Evolutionary conservation across 768 basidiomycete genomes (phyloP).

Genomic region (Lactarius evosmus): DNA sequence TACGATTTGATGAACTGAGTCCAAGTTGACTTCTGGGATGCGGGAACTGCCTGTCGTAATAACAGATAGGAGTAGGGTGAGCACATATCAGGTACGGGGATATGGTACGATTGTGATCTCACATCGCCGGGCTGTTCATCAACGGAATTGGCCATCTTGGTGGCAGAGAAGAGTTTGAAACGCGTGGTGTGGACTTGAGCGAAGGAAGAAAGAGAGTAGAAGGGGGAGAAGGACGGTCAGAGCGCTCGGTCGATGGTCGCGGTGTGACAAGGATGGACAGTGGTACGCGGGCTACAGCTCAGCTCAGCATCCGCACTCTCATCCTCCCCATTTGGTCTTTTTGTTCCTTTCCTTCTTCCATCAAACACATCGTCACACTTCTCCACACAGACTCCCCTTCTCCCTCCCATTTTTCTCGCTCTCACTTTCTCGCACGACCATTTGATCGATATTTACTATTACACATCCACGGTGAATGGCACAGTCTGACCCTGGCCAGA

Average conservation of each 20-base stretch:
- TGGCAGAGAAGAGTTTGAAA: not conserved
- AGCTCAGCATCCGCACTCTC: not conserved
- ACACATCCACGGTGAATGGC: constrained; percentile 16
- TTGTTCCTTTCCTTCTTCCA: constrained; percentile 11
- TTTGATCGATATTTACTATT: constrained; percentile 26
- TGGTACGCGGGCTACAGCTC: not conserved
- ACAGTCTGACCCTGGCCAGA: constrained; percentile 18
- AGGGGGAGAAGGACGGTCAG: no score
- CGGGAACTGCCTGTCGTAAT: constrained; percentile 60
- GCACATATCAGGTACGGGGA: not conserved
- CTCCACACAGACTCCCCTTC: not conserved
- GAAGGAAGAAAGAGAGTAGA: not conserved
- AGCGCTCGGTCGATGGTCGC: not conserved
- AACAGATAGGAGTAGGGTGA: not conserved
- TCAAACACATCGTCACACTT: constrained; percentile 5
- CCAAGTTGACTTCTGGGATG: constrained; percentile 84
- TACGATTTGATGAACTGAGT: constrained; percentile 88
- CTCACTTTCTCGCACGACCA: not conserved
- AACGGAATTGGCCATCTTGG: constrained; percentile 12
- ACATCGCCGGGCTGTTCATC: constrained; percentile 23
- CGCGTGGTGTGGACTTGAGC: not conserved
- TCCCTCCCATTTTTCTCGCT: not conserved
- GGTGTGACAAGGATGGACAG: not conserved
- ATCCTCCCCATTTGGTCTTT: not conserved
- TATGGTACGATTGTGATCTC: not conserved